phyloP scores from a whole-genome alignment of 2,329 filamentous ascomycete genomes.

The Colletotrichum graminicola region DNA sequence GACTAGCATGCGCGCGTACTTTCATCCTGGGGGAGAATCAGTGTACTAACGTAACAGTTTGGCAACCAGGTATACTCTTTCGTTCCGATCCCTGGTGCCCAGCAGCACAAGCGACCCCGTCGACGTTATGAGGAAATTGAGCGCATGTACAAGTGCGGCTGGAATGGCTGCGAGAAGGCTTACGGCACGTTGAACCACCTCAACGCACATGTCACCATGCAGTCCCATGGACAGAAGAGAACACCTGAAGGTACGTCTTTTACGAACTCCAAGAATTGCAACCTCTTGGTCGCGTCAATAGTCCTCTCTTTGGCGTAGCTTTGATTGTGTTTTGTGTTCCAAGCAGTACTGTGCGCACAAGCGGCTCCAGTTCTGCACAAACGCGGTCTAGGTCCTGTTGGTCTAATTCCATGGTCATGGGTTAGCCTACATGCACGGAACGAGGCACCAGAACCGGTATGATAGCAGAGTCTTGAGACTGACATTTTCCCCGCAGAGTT shows the following conservation, averaged over 20 bases:
- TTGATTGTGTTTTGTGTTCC: not conserved
- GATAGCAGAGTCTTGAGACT: conserved; percentile 41
- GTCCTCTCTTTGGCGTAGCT: not conserved
- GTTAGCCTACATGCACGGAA: conserved; percentile 62
- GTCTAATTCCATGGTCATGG: conserved; percentile 45
- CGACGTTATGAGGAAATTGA: conserved; percentile 98
- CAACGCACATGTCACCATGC: conserved; percentile 99
- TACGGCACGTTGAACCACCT: conserved; percentile 98
- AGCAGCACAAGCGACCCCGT: conserved; percentile 95
- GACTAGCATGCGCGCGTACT: conserved; percentile 15
- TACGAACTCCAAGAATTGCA: not conserved
- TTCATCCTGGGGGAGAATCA: conserved; percentile 7
- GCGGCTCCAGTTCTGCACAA: not conserved
- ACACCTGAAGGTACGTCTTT: conserved; percentile 89
- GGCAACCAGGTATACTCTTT: conserved; percentile 89
- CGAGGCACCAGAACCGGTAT: conserved; percentile 46
- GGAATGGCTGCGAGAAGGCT: conserved; percentile 98
- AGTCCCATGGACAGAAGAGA: conserved; percentile 93
- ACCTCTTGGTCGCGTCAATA: not conserved
- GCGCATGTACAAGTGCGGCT: conserved; percentile 99
- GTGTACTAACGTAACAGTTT: conserved; percentile 43
- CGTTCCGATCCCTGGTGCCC: conserved; percentile 94
- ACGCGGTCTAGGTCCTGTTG: conserved; percentile 8
- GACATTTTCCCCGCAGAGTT: conserved; percentile 75
- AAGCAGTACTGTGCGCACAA: not conserved